Evolutionary conservation across 208 protist species (phyloP).

Genomic region (Acanthamoeba quina): DNA sequence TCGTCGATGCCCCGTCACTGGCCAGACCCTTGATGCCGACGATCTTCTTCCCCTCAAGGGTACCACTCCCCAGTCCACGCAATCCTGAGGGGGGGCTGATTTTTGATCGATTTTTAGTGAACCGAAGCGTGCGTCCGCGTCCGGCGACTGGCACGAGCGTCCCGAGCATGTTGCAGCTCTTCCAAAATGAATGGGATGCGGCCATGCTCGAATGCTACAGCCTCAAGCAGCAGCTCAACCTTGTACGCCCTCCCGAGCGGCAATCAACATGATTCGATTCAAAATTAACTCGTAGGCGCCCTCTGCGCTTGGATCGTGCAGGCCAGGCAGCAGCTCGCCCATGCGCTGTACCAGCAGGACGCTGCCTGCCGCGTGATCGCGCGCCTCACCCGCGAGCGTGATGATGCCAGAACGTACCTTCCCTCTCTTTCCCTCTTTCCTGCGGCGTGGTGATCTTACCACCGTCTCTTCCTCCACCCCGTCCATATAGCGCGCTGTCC

Average conservation of each 20-base stretch:
- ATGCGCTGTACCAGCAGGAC: slow-evolving; percentile 98
- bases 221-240: slow-evolving; percentile 93
- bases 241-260: slow-evolving; percentile 76
- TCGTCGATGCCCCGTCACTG: slow-evolving; percentile 96
- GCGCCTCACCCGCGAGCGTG: slow-evolving; percentile 93
- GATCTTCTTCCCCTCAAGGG: slow-evolving; percentile 92
- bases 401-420: slow-evolving; percentile 85
- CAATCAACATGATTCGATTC: slow-evolving; percentile 62
- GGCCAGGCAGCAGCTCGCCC: slow-evolving; percentile 96
- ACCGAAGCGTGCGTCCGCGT: slow-evolving; percentile 80
- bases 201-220: slow-evolving; percentile 98
- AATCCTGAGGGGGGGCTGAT: background rate
- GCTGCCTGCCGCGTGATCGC: slow-evolving; percentile 98
- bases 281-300: slow-evolving; percentile 79
- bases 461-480: background rate
- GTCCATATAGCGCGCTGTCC: background rate
- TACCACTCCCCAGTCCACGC: background rate
- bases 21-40: slow-evolving; percentile 90
- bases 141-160: slow-evolving; percentile 89
- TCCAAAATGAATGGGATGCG: slow-evolving; percentile 99
- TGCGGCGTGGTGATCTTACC: no score
- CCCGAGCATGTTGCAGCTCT: slow-evolving; percentile 94
- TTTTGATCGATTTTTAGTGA: slow-evolving; percentile 18
- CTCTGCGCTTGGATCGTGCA: slow-evolving; percentile 23
- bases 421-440: slow-evolving; percentile 29